phyloP scores from a whole-genome alignment of 1,284 basidiomycete species.

The Serendipita sp. region DNA sequence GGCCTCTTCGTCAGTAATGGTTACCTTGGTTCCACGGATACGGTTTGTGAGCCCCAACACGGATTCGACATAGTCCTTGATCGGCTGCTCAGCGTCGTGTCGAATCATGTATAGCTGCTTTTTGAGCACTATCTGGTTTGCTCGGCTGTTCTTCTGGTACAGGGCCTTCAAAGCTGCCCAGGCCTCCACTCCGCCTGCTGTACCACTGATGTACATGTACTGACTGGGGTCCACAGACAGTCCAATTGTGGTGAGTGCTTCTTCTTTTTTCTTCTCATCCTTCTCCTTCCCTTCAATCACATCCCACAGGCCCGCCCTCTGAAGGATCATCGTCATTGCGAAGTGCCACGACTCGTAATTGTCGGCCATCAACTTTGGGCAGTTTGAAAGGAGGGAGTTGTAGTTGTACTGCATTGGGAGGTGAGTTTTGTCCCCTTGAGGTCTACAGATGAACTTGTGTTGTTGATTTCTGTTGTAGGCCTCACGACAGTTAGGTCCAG shows the following conservation, averaged over 20 bases:
- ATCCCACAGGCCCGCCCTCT: not conserved
- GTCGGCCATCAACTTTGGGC: not conserved
- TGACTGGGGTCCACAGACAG: not conserved
- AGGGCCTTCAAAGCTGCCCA: not conserved
- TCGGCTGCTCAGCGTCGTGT: not conserved
- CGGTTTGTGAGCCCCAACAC: not conserved
- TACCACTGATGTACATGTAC: not conserved
- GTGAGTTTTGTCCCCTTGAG: too few relatives aligned
- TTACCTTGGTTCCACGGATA: not conserved
- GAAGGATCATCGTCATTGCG: not conserved
- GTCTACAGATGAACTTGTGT: too few relatives aligned
- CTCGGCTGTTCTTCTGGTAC: not conserved
- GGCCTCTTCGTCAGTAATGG: not conserved
- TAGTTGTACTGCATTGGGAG: too few relatives aligned
- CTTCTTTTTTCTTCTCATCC: not conserved
- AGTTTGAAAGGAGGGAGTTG: too few relatives aligned
- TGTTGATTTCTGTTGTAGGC: too few relatives aligned
- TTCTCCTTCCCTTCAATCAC: not conserved
- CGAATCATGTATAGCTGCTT: not conserved
- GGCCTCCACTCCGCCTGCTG: not conserved
- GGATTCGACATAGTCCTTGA: not conserved
- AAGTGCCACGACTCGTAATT: not conserved
- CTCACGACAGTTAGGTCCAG: too few relatives aligned
- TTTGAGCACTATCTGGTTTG: not conserved
- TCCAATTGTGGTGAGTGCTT: not conserved